These are phyloP conservation scores for Cydonia oblonga DNA, from an alignment of 331 rosid genomes.

Conservation along the genomic window DNA sequence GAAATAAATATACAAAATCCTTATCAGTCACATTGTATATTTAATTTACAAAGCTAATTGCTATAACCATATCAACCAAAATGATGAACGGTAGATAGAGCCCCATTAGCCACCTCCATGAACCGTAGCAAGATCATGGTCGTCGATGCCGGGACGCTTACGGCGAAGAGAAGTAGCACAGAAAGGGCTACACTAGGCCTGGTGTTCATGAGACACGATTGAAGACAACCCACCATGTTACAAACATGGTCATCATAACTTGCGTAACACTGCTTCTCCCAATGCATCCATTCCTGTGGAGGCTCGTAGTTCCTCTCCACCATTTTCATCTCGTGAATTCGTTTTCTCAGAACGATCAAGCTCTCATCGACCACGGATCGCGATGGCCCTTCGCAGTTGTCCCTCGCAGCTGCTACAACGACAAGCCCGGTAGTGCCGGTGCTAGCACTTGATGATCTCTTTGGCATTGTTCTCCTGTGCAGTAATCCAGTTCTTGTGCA, in stretches of 20 bases:
- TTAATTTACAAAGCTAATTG: neutral
- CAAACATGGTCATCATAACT: constrained; percentile 35
- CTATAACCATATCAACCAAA: neutral
- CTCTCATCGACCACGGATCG: constrained; percentile 36
- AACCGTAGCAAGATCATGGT: constrained; percentile 3
- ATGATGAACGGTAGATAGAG: constrained; percentile 1
- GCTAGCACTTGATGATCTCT: neutral
- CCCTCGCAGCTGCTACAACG: neutral
- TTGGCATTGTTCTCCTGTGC: neutral
- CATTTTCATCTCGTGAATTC: constrained; percentile 55
- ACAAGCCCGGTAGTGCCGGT: neutral
- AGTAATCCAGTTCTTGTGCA: neutral
- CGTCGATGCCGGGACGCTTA: constrained; percentile 25
- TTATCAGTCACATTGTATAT: no score
- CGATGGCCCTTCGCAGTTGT: neutral
- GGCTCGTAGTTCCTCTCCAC: constrained; percentile 47
- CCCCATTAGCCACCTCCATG: constrained; percentile 12
- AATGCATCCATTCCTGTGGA: constrained; percentile 50
- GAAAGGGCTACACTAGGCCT: constrained; percentile 41
- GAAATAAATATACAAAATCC: no score
- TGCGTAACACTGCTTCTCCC: constrained; percentile 44
- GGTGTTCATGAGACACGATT: constrained; percentile 32
- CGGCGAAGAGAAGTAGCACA: constrained; percentile 14
- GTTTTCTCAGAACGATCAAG: constrained; percentile 48
- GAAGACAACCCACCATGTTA: constrained; percentile 24